Base-by-base conservation (phyloP, 805 yeast species). In the Monosporozyma siamensis region DNA sequence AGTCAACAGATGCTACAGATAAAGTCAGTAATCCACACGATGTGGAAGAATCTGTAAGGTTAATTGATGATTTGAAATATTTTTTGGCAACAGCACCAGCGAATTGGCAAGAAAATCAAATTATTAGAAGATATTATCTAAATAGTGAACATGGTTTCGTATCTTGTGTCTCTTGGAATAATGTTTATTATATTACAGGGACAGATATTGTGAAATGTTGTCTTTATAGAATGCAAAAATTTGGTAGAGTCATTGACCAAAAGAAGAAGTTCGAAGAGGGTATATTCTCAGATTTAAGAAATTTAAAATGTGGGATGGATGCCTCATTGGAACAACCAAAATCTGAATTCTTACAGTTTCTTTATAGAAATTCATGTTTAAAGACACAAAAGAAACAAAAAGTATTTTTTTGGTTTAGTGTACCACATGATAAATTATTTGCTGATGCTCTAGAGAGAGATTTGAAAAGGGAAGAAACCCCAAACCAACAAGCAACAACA, bases 241-340 rank as follows among this genome's bases (percentile, higher is more conserved):
- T 90, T 66, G 98, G 98, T 1, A 71, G 97, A 48, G 75, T 75
- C 44, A 78, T 92, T 17, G 61, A 74, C 15, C 95, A 90, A 60
- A 71, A 94, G 52, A 90, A 92, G 64, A 90, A 92, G 65, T 90
- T 90, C 57, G 97, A 90, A 66, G 98, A 90, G 66, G 97, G 97
- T 17, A 79, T 90, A 24, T 90, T 92, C 53, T 82, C 95, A 6
- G 97, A 92, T 61, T 65, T 90, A 49, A 74, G 98, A 52, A 78
- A 83, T 47, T 69, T 92, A 47, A 90, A 89, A 64, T 77, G 87
- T 58, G 95, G 92, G 15, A 71, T 79, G 5, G 92, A 88, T 67
- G 95, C 97, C 9, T 74, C 86, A 3, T 67, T 90, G 44, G 97
- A 90, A 60, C 78, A 77, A 39, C 95, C 97, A 9, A 78, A 84